Evolutionary conservation across 768 basidiomycete genomes (phyloP), one percentile per base, ranked within the genome.

Genomic region (Leccinum broughii): DNA sequence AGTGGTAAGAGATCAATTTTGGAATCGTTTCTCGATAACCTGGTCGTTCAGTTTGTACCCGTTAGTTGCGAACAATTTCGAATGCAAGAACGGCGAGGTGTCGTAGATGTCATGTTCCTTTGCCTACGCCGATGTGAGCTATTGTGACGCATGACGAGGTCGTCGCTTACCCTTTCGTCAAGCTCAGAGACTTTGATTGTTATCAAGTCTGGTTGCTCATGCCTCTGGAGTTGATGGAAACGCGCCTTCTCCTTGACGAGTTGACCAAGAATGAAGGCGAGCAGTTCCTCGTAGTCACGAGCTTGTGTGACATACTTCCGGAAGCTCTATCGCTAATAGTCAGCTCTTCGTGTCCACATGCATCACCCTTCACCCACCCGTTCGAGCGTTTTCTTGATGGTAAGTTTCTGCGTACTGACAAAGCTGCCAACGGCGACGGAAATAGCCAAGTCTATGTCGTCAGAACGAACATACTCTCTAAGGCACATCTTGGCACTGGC

Each of bases 401-500:
- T 93, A 84, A 95, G 89, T 81, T 99, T 99, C 75, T 99, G 97
- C 28, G 97, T 91, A 65, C 77, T 95, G 60, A 99, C 93, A 74
- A 99, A 99, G 77, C 92, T 95, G 55, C 89, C 89, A 30, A 99
- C 87, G 3, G 93, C 92, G 51, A 98, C 95, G 68, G 93, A 93
- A 63, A 99, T 98, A 2, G 97, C 96, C 55, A 98, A 78, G 73
- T 99, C 95, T 67, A 99, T 94, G 72, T 99, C 97, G 73, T 98
- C 97, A 41, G 89, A 81, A 51, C 97, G 85, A 34, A 98, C 97
- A 69, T 93, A 98, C 76, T 98, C 96, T 56, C 97, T 83, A 62
- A 99, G 78, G 53, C 95, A 88, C 97, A 99, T 98, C 81, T 96
- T 97, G 24, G 97, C 97, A 70, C 92, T 94, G 14, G 97, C 96